Percentiles rank a stretch among this genome's conserved stretches.
Conservation (phyloP, 148 eudicot genomes). For the Chenopodium berlandieri region DNA sequence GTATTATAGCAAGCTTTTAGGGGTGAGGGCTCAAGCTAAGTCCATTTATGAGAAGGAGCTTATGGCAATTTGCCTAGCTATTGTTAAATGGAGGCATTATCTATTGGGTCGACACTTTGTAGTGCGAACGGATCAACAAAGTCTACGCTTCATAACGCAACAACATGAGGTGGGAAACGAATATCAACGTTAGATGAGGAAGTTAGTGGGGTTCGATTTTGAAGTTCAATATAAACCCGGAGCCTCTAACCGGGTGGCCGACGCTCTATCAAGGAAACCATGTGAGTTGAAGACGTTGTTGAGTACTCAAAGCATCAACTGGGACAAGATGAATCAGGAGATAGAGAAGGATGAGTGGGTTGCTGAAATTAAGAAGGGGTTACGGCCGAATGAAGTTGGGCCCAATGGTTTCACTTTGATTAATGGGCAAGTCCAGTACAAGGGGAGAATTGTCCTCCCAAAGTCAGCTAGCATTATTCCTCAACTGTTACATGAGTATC, state of each 20-base stretch:
- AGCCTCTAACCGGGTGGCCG: not conserved
- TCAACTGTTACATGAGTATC: too few species aligned
- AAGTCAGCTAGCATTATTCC: too few species aligned
- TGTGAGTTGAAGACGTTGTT: too few species aligned
- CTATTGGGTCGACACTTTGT: not conserved
- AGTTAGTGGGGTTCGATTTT: not conserved
- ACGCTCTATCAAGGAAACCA: not conserved
- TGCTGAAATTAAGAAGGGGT: too few species aligned
- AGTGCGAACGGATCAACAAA: not conserved
- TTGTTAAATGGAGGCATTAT: not conserved
- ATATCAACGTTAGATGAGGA: not conserved
- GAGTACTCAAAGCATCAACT: too few species aligned
- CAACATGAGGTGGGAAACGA: not conserved
- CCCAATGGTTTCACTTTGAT: too few species aligned
- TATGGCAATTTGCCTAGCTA: not conserved
- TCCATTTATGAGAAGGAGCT: not conserved
- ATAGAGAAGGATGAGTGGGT: too few species aligned
- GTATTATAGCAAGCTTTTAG: not conserved
- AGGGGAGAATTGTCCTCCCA: too few species aligned
- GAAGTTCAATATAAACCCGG: not conserved
- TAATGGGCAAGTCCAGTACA: too few species aligned
- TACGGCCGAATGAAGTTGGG: too few species aligned
- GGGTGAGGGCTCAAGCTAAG: not conserved
- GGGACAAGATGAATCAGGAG: too few species aligned
- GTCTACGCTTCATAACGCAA: not conserved